Percentiles rank a stretch among this genome's conserved stretches.
Conservation (phyloP, 352 stramenopile genomes). For the Phytophthora aleatoria region DNA sequence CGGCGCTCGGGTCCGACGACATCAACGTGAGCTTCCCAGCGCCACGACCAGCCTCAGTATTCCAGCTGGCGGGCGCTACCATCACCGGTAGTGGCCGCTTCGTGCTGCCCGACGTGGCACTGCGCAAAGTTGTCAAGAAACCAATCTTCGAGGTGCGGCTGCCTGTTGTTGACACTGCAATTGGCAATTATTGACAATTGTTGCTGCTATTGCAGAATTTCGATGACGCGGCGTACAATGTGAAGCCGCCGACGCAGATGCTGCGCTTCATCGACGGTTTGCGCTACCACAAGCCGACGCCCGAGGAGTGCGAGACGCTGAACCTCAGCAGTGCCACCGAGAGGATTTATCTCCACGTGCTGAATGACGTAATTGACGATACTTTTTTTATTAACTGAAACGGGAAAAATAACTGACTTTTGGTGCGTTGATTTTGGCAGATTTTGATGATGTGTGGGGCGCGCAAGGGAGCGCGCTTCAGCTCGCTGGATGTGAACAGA, state of each 20-base stretch:
- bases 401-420: not conserved
- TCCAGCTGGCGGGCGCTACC: conserved; percentile 41
- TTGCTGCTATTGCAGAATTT: conserved; percentile 53
- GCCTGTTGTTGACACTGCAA: conserved; percentile 5
- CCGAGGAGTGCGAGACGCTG: conserved; percentile 63
- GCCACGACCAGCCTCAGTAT: conserved; percentile 38
- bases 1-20: conserved; percentile 28
- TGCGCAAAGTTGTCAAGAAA: conserved; percentile 74
- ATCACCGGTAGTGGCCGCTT: conserved; percentile 38
- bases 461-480: conserved; percentile 81
- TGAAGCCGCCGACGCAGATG: conserved; percentile 79
- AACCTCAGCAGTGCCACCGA: conserved; percentile 79
- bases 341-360: conserved; percentile 70
- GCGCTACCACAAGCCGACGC: conserved; percentile 86
- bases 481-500: conserved; percentile 69
- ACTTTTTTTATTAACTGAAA: not conserved
- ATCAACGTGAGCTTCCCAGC: conserved; percentile 40
- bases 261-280: conserved; percentile 83
- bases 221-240: conserved; percentile 65
- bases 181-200: conserved; percentile 13
- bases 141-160: conserved; percentile 70
- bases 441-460: conserved; percentile 77
- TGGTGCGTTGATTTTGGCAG: conserved; percentile 30
- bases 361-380: conserved; percentile 66
- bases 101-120: conserved; percentile 51